A percentile compares a stretch with the other conserved stretches of the same genome.
Conservation (phyloP, 2,329 filamentous ascomycete genomes). For the Cladophialophora bantiana region DNA sequence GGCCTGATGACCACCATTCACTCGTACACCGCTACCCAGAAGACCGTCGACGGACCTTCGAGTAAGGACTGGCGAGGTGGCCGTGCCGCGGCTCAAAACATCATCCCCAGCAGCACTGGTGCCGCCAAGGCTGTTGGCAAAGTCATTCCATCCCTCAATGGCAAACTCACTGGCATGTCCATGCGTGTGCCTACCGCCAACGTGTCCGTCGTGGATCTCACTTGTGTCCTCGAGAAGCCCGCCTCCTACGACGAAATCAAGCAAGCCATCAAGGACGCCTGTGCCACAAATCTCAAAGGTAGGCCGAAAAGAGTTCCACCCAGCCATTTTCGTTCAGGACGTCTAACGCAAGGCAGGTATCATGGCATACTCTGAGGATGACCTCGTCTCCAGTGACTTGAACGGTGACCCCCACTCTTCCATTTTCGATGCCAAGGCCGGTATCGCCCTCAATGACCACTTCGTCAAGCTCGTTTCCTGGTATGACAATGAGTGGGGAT, state of each 20-base stretch:
- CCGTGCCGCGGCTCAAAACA: slow-evolving; percentile 98
- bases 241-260: slow-evolving; percentile 84
- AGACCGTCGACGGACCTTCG: slow-evolving; percentile 98
- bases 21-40: slow-evolving; percentile 99
- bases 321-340: neutral
- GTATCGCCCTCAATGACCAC: slow-evolving; percentile 97
- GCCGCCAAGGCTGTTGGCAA: slow-evolving; percentile 99
- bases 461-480: slow-evolving; percentile 98
- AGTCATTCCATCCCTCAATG: slow-evolving; percentile 97
- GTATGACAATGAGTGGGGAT: slow-evolving; percentile 99
- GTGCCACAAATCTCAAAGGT: slow-evolving; percentile 87
- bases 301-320: slow-evolving; percentile 45
- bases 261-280: slow-evolving; percentile 83
- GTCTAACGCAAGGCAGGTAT: slow-evolving; percentile 66
- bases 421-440: slow-evolving; percentile 99
- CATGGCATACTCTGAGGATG: slow-evolving; percentile 95
- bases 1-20: slow-evolving; percentile 99
- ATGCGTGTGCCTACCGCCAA: slow-evolving; percentile 99
- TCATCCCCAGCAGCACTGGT: slow-evolving; percentile 98
- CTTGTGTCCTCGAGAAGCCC: slow-evolving; percentile 88
- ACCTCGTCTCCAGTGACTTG: slow-evolving; percentile 91
- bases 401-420: slow-evolving; percentile 92
- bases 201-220: slow-evolving; percentile 98
- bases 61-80: slow-evolving; percentile 99
- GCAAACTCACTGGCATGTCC: slow-evolving; percentile 99